Percentiles rank a stretch among this genome's conserved stretches.
phyloP scores from a whole-genome alignment of 1,139 yeast genomes.

The Yamadazyma oceani region DNA sequence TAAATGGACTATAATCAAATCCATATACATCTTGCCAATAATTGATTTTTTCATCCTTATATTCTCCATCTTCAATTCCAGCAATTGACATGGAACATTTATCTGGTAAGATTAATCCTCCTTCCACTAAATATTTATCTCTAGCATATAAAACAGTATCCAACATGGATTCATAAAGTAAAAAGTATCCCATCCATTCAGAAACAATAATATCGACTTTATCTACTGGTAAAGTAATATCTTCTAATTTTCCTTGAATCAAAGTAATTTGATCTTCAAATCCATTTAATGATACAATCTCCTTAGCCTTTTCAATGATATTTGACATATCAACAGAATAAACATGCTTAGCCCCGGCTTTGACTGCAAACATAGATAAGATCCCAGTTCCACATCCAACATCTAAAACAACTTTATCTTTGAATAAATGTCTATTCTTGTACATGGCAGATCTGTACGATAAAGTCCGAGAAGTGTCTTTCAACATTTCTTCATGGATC shows the following conservation, averaged over 20 bases:
- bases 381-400: slow-evolving; percentile 99
- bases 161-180: slow-evolving; percentile 95
- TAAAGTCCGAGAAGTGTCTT: slow-evolving; percentile 89
- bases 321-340: slow-evolving; percentile 97
- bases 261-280: slow-evolving; percentile 84
- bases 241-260: slow-evolving; percentile 92
- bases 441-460: slow-evolving; percentile 91
- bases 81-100: slow-evolving; percentile 89
- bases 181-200: slow-evolving; percentile 99
- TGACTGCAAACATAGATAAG: slow-evolving; percentile 96
- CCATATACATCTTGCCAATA: slow-evolving; percentile 98
- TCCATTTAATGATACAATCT: slow-evolving; percentile 83
- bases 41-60: slow-evolving; percentile 88
- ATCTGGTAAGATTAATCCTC: slow-evolving; percentile 94
- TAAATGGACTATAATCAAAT: slow-evolving; percentile 80
- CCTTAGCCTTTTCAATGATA: slow-evolving; percentile 90
- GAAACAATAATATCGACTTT: slow-evolving; percentile 92
- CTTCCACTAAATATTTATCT: slow-evolving; percentile 82
- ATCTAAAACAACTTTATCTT: slow-evolving; percentile 93
- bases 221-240: slow-evolving; percentile 73
- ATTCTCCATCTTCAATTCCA: slow-evolving; percentile 91
- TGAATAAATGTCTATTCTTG: slow-evolving; percentile 85
- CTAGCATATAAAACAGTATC: slow-evolving; percentile 95
- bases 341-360: slow-evolving; percentile 96
- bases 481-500: slow-evolving; percentile 98